Base-by-base conservation (phyloP, 1,284 basidiomycete genomes). In the Fistulinella cinereoalba region DNA sequence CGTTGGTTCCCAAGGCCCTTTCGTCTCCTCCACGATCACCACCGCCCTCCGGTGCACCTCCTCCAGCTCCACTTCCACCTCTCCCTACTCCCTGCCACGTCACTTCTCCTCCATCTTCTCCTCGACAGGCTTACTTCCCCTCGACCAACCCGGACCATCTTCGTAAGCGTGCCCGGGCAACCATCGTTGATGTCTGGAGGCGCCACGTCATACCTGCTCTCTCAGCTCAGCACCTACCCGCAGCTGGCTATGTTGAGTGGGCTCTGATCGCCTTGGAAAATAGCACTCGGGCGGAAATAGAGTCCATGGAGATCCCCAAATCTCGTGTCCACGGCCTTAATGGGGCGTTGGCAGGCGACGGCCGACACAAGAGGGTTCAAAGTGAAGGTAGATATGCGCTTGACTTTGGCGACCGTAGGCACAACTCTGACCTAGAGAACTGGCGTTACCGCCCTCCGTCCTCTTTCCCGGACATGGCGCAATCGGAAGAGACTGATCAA, bases 101-200 rank as follows among this genome's bases (percentile, higher is more conserved):
- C 38, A 27, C 43, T 13, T 41, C 31, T 13, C 31, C 51, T 31
- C 49, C 51, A 10, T 4, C 16, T 6, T 47, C 51, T 43, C 46
- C 44, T 23, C 52, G 45, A 31, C 36, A 38, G 24, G 24, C 48
- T 4, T 9, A 10, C 25, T 24, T 53, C 59, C 42, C 58, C 46
- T 67, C 43, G 51, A 64, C 44, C 34, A 61, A 65, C n/a, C 57
- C 59, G 11, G 42, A 54, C 5, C 57, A 72, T 29, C 76, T 88
- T 46, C 80, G 88, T 24, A 72, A 77, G 41, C 77, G 79, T 47
- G 89, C 89, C 3, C 83, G 89, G 27, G 85, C 88, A 9, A 70
- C 77, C 3, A 75, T 93, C 11, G 78, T 92, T 13, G 88, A 93
- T 59, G 75, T 81, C 4, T 92, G 84, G 62, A 77, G 88, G 16